Evolutionary conservation across 108 stramenopile genomes (phyloP).

Genomic region (Bacterosira constricta): DNA sequence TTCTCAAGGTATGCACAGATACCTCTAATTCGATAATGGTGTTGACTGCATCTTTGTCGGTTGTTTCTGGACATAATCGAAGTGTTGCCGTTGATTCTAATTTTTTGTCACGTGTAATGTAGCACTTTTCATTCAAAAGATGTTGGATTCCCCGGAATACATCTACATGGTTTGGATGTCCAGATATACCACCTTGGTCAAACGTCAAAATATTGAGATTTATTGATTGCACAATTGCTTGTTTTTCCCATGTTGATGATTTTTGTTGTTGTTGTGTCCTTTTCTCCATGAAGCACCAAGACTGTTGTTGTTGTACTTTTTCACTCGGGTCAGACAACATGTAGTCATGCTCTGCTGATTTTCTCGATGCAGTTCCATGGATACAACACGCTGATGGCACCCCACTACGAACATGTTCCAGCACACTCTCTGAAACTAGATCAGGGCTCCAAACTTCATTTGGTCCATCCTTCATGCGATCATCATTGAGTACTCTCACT

Average conservation of each 20-base stretch:
- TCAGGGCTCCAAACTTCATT: conserved; percentile 48
- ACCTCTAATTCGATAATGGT: conserved; percentile 15
- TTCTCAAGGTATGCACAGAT: conserved; percentile 16
- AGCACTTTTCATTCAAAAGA: conserved; percentile 38
- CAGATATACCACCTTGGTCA: conserved; percentile 74
- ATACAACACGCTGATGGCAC: not conserved
- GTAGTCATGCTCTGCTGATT: not conserved
- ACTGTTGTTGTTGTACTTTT: conserved; percentile 7
- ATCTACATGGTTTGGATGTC: conserved; percentile 85
- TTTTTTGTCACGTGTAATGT: not conserved
- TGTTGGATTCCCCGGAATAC: conserved; percentile 60
- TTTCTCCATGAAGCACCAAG: not conserved
- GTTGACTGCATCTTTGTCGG: not conserved
- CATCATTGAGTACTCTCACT: conserved; percentile 39
- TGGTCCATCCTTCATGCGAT: conserved; percentile 47
- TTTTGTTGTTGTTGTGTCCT: conserved; percentile 6
- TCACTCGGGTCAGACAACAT: not conserved
- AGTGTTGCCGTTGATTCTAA: not conserved
- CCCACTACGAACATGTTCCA: conserved; percentile 16
- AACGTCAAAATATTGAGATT: conserved; percentile 68
- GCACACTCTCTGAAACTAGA: conserved; percentile 16
- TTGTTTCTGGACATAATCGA: not conserved
- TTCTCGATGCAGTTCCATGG: not conserved
- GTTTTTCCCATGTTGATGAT: not conserved
- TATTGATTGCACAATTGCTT: conserved; percentile 21